A percentile compares a stretch with the other conserved stretches of the same genome.
phyloP scores from a whole-genome alignment of 2,329 filamentous ascomycete species.

The Aspergillus luchuensis region DNA sequence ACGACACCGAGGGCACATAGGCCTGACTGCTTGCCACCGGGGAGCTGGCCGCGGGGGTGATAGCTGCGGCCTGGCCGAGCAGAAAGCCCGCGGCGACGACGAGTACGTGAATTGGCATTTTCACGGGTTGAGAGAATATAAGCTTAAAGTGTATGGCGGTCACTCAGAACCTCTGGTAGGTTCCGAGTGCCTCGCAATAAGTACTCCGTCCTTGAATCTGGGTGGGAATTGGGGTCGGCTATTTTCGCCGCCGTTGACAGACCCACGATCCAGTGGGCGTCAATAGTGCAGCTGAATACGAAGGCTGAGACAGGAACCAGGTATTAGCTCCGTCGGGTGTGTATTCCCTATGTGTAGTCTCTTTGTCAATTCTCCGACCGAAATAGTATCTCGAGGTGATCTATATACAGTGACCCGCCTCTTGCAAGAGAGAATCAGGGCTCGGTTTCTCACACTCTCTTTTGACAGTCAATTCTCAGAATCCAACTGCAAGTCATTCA shows the following conservation, averaged over 20 bases:
- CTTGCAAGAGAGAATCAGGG: not conserved
- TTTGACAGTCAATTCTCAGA: too few relatives aligned
- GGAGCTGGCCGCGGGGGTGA: not conserved
- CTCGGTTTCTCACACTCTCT: not conserved
- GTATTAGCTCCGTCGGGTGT: too few relatives aligned
- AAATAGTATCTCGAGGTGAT: not conserved
- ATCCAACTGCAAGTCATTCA: not conserved
- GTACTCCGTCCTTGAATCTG: not conserved
- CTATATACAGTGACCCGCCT: not conserved
- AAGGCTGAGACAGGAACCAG: not conserved
- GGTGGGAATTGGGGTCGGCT: not conserved
- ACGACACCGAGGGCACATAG: not conserved
- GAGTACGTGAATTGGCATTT: not conserved
- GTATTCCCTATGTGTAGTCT: not conserved
- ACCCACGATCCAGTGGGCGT: not conserved
- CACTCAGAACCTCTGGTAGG: not conserved
- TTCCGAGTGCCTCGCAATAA: not conserved
- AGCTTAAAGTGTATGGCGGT: not conserved
- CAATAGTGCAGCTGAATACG: conserved; percentile 2
- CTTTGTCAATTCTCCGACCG: too few relatives aligned
- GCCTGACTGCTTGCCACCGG: not conserved
- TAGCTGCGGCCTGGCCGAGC: not conserved
- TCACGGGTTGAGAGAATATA: not conserved
- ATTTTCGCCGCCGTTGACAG: not conserved
- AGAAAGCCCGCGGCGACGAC: not conserved